Conservation (phyloP, 495 filamentous ascomycete genomes). For the Penicillium angulare region DNA sequence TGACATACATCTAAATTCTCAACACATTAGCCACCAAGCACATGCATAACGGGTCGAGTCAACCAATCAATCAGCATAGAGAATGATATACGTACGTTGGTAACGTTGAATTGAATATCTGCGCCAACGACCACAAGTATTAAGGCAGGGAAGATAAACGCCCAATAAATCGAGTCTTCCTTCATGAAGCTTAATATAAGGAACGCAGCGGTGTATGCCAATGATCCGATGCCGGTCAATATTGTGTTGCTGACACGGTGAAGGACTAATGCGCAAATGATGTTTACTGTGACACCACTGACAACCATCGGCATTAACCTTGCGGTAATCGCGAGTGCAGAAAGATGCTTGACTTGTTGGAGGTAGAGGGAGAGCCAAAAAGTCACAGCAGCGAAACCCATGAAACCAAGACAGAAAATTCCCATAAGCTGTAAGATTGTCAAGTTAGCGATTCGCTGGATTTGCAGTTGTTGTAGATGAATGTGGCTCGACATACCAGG, state of each 20-base stretch:
- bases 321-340: conserved; percentile 47
- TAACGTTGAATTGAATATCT: conserved; percentile 61
- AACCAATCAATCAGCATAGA: not conserved
- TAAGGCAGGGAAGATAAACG: conserved; percentile 49
- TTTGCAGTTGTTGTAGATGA: no score
- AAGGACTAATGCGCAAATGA: conserved; percentile 53
- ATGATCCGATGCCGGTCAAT: conserved; percentile 43
- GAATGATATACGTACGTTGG: conserved; percentile 38
- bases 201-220: conserved; percentile 48
- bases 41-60: not conserved
- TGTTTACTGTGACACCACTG: conserved; percentile 50
- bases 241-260: conserved; percentile 51
- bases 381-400: conserved; percentile 32
- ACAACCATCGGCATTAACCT: conserved; percentile 57
- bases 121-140: conserved; percentile 52
- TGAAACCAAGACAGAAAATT: conserved; percentile 35
- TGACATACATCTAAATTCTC: conserved; percentile 32
- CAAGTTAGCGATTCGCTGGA: not conserved
- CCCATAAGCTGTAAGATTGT: conserved; percentile 25
- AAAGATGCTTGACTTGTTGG: conserved; percentile 40
- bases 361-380: conserved; percentile 44
- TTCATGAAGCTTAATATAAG: conserved; percentile 51
- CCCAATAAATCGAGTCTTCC: conserved; percentile 55
- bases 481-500: conserved; percentile 27
- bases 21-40: conserved; percentile 3